A percentile compares a stretch with the other conserved stretches of the same genome.
Conservation (phyloP, 768 basidiomycete genomes). For the Lactarius quietus region DNA sequence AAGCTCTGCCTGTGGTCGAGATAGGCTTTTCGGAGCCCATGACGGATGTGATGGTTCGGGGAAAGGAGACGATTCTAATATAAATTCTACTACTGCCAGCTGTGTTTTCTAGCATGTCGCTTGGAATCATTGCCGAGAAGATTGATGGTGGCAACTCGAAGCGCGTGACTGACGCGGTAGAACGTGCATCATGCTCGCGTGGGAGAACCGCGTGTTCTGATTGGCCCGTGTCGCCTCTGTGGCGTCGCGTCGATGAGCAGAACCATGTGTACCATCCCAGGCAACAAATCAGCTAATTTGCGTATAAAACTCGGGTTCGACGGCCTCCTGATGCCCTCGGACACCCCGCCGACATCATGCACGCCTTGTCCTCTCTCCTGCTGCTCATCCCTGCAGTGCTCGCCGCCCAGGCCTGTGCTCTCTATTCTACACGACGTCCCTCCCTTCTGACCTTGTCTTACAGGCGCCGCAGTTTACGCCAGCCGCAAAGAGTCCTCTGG, state of each 20-base stretch:
- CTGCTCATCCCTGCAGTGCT: conserved; percentile 13
- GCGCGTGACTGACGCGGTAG: neutral
- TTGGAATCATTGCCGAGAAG: too few relatives aligned
- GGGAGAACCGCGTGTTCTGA: neutral
- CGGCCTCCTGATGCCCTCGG: neutral
- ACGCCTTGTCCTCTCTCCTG: neutral
- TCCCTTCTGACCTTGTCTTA: neutral
- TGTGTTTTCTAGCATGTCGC: too few relatives aligned
- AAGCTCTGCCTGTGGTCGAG: neutral
- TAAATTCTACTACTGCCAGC: too few relatives aligned
- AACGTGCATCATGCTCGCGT: neutral
- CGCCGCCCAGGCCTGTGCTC: conserved; percentile 3
- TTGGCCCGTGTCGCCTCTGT: neutral
- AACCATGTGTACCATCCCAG: neutral
- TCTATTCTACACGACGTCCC: neutral
- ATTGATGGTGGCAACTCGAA: too few relatives aligned
- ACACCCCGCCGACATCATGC: conserved; percentile 13
- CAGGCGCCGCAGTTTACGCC: conserved; percentile 34
- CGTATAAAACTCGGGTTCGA: neutral
- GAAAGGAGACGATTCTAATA: neutral
- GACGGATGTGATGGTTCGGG: neutral
- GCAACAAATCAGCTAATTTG: neutral
- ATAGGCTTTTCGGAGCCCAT: neutral
- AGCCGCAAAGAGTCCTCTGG: conserved; percentile 30
- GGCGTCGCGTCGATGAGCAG: neutral